Base-by-base conservation (phyloP, 108 stramenopile species). In the Nannochloropsis salina region DNA sequence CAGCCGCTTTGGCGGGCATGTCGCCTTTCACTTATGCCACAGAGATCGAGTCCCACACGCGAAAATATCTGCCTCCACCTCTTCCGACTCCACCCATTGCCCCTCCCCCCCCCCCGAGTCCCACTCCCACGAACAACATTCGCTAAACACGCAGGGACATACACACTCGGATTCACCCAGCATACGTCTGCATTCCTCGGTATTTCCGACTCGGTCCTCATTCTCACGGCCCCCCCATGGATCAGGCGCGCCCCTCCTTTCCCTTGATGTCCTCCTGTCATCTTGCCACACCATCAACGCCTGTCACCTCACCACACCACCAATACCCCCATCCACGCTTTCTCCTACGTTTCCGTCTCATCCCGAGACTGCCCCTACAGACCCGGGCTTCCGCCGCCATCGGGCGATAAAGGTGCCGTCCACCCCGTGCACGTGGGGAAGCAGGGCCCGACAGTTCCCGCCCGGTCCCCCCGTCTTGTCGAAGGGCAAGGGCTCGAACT, bases 381-480 rank as follows among this genome's bases (percentile, higher is more conserved):
- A 15, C 61, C 61, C 61, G 20, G 3, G n/a, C 8, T 74, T 74
- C 61, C 61, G 15, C 61, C 61, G 15, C 61, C 61, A 74, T n/a
- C 61, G 61, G 20, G 61, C 61, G 3, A 74, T 74, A 6, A 74
- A 74, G 20, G 61, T 74, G 20, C 61, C 61, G n/a, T 74, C 61
- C 61, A 74, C 61, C 8, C 61, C 61, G n/a, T 74, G 61, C 61
- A 74, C 61, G n/a, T 74, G 61, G 6, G 61, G 61, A 15, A 74
- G n/a, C 61, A 74, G 8, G 20, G 61, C 61, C 61, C 61, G 15
- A 1, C 61, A n/a, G n/a, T 74, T 74, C n/a, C 61, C 61, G 20
- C 61, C 61, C 61, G 61, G 61, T n/a, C 61, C 61, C 20, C 61
- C 61, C 61, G 61, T 74, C n/a, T 74, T 74, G n/a, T 74, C 61